Conservation (phyloP, 2,329 filamentous ascomycete species). For the Microdochium trichocladiopsis region DNA sequence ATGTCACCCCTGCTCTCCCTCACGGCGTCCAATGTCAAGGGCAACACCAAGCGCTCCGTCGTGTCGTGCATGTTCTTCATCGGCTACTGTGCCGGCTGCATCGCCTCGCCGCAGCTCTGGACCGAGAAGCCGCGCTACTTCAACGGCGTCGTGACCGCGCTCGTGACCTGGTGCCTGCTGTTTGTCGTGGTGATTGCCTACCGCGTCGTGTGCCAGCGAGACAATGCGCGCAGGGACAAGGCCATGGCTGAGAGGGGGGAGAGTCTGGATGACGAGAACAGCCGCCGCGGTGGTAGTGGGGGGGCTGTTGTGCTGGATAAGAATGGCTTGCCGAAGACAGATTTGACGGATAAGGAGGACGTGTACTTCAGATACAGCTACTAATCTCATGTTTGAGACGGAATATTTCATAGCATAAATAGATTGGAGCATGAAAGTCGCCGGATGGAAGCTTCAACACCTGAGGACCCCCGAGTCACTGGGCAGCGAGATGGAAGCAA, state of each 20-base stretch:
- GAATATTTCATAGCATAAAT: no score
- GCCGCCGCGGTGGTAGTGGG: neutral
- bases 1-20: conserved; percentile 35
- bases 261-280: neutral
- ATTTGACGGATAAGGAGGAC: conserved; percentile 28
- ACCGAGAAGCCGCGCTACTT: conserved; percentile 33
- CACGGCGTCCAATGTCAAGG: conserved; percentile 40
- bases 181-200: conserved; percentile 24
- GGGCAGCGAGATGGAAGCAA: no score
- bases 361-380: conserved; percentile 22
- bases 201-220: conserved; percentile 22
- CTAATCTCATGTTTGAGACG: no score
- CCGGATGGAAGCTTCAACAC: no score
- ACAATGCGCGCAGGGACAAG: conserved; percentile 23
- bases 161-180: conserved; percentile 34
- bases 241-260: neutral
- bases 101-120: conserved; percentile 41
- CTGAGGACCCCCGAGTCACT: no score
- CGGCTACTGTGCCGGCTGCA: conserved; percentile 38
- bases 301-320: conserved; percentile 12
- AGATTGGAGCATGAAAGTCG: no score
- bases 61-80: conserved; percentile 42
- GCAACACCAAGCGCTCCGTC: conserved; percentile 41
- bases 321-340: conserved; percentile 14
- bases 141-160: conserved; percentile 34